Percentiles rank a stretch among this genome's conserved stretches.
phyloP scores from a whole-genome alignment of 192 early-diverging fungal species.

The Backusella tuberculispora region DNA sequence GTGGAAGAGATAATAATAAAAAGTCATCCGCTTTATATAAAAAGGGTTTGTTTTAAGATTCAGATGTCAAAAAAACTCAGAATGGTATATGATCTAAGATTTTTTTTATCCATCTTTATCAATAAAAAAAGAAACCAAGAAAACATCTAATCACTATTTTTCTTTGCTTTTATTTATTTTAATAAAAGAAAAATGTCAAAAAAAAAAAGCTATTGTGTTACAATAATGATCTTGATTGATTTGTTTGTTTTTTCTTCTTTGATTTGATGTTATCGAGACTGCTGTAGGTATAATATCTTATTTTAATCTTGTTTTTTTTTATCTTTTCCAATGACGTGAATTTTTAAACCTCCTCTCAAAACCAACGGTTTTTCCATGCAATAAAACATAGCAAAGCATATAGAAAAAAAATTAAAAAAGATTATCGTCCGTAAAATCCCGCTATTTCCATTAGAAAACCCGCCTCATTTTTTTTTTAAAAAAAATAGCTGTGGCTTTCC shows the following conservation, averaged over 20 bases:
- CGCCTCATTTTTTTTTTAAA: not conserved
- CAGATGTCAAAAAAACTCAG: not conserved
- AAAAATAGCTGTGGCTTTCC: no score
- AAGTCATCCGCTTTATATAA: conserved; percentile 6
- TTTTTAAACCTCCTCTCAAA: conserved; percentile 17
- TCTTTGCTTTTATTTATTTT: no score
- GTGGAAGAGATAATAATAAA: not conserved
- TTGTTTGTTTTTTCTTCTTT: no score
- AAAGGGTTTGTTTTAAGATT: not conserved
- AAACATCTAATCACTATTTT: not conserved
- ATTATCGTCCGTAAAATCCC: conserved; percentile 12
- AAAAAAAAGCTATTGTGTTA: no score
- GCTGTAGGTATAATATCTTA: not conserved
- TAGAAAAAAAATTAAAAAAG: not conserved
- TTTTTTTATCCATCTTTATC: not conserved
- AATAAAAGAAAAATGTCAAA: no score
- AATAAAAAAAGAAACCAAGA: not conserved
- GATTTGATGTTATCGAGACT: no score
- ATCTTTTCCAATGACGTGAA: not conserved
- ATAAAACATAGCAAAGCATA: not conserved
- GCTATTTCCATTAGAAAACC: not conserved
- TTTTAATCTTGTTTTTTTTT: not conserved
- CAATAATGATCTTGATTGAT: no score
- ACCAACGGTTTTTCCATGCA: not conserved
- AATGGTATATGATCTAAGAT: conserved; percentile 4